phyloP scores from a whole-genome alignment of 169 alveolate genomes.

The Plasmodium vinckei region DNA sequence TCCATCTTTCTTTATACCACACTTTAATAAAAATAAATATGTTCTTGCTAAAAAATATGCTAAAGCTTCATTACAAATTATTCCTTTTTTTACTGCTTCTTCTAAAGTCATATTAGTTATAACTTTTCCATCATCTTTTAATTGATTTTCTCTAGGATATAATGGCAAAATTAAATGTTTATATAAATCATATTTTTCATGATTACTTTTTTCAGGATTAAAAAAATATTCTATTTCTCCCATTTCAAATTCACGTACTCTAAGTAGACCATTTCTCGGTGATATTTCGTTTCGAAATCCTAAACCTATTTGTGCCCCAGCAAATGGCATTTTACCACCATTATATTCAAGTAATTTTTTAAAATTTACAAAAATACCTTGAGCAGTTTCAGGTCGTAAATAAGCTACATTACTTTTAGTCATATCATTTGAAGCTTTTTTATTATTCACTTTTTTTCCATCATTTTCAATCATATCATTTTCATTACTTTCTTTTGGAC shows the following conservation, averaged over 20 bases:
- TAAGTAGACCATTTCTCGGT: conserved; percentile 96
- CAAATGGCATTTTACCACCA: conserved; percentile 97
- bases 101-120: conserved; percentile 87
- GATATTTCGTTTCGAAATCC: conserved; percentile 99
- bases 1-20: conserved; percentile 94
- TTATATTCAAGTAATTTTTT: conserved; percentile 92
- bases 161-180: conserved; percentile 91
- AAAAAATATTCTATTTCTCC: conserved; percentile 99
- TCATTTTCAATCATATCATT: background rate
- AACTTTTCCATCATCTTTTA: conserved; percentile 62
- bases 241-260: conserved; percentile 98
- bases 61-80: conserved; percentile 95
- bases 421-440: background rate
- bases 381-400: conserved; percentile 99
- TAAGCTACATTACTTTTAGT: conserved; percentile 85
- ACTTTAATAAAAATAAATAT: conserved; percentile 90
- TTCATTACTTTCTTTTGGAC: conserved; percentile 90
- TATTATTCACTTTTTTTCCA: background rate
- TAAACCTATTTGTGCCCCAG: conserved; percentile 97
- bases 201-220: conserved; percentile 94
- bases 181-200: conserved; percentile 91
- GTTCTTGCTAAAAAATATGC: conserved; percentile 98
- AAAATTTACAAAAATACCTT: conserved; percentile 98
- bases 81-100: conserved; percentile 92
- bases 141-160: conserved; percentile 89